Conservation (phyloP, 129 eudicot genomes). For the Chrysanthemum makinoi region DNA sequence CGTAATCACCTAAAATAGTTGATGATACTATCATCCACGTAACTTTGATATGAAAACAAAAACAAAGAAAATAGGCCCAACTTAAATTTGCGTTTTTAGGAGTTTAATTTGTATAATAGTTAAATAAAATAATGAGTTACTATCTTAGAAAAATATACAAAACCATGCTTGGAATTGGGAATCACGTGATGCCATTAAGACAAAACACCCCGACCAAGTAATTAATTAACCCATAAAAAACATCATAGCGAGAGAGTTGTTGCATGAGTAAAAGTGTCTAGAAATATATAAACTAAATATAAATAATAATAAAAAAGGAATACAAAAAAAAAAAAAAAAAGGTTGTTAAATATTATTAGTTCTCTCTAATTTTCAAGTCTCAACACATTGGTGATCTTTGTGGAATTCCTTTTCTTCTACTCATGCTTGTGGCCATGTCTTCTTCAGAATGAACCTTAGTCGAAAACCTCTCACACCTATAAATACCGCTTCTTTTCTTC, state of each 20-base stretch:
- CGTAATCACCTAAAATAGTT: too few relatives aligned
- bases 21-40: too few relatives aligned
- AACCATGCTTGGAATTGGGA: conserved; percentile 83
- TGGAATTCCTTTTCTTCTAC: conserved; percentile 93
- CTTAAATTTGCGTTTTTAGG: not conserved
- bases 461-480: conserved; percentile 62
- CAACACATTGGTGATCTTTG: conserved; percentile 96
- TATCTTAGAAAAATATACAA: conserved; percentile 42
- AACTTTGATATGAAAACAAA: not conserved
- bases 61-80: conserved; percentile 15
- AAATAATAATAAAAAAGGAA: conserved; percentile 12
- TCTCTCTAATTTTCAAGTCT: conserved; percentile 19
- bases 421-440: conserved; percentile 80
- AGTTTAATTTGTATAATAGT: not conserved
- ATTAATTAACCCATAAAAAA: conserved; percentile 52
- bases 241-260: conserved; percentile 30
- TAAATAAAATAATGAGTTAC: conserved; percentile 19
- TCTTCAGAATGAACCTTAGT: conserved; percentile 53
- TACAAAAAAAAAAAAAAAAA: not conserved
- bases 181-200: conserved; percentile 99
- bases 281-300: conserved; percentile 1
- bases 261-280: conserved; percentile 30
- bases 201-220: conserved; percentile 96
- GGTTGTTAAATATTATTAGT: conserved; percentile 19
- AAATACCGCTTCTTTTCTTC: conserved; percentile 83